Evolutionary conservation across 2,329 filamentous ascomycete species (phyloP).

Genomic region (Claviceps quebecensis): DNA sequence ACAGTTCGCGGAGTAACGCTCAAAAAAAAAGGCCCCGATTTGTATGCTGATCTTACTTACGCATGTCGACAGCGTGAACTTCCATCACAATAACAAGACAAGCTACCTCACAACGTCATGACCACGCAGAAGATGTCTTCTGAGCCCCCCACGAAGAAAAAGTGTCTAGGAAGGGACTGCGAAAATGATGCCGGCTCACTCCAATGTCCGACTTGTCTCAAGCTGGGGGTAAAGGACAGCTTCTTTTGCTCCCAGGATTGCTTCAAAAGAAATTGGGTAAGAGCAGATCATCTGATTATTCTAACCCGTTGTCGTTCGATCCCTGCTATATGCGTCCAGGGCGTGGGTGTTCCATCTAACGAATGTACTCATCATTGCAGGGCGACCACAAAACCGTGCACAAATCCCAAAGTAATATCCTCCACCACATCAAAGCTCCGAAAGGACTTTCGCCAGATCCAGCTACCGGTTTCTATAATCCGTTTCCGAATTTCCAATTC

Average conservation of each 20-base stretch:
- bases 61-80: not conserved
- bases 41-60: not conserved
- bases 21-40: not conserved
- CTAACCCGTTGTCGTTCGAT: not conserved
- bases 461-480: conserved; percentile 83
- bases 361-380: conserved; percentile 31
- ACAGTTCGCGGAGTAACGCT: too few relatives aligned
- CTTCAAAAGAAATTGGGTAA: conserved; percentile 97
- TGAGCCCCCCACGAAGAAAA: conserved; percentile 43
- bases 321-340: not conserved
- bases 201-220: conserved; percentile 91
- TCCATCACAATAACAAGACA: not conserved
- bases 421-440: conserved; percentile 61
- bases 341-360: not conserved
- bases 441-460: conserved; percentile 81
- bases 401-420: conserved; percentile 64
- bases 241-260: conserved; percentile 98
- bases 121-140: conserved; percentile 23
- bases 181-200: conserved; percentile 71
- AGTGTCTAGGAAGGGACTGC: conserved; percentile 74
- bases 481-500: conserved; percentile 76
- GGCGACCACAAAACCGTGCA: conserved; percentile 56
- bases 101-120: not conserved
- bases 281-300: conserved; percentile 11
- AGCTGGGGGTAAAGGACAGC: conserved; percentile 73